Base-by-base conservation (phyloP, 148 eudicot species). In the Fagopyrum tataricum region DNA sequence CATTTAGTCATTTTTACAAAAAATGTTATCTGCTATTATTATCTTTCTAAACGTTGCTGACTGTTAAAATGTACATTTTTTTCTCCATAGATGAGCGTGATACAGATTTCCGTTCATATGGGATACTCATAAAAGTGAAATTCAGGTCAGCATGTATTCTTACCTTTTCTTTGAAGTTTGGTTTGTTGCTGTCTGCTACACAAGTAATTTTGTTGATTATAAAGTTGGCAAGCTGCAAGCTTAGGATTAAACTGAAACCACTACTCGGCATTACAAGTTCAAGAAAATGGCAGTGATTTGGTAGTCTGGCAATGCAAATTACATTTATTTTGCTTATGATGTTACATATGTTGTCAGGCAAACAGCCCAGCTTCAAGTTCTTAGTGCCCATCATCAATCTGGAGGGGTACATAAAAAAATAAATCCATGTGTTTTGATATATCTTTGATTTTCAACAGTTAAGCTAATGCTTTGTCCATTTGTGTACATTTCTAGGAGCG, bases 331-430 rank as follows among this genome's bases (percentile, higher is more conserved):
- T 18, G 2, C 6, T 20, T 55, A 6, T 31, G 8, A 0, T 23
- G 23, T 24, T 31, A 31, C 41, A 66, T 0, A 4, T 70, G 44
- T 81, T 77, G 64, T 78, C 89, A 95, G 99, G 87, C 89, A 91
- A 91, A 58, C 99, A 52, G 99, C 93, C 77, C 84, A 87, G 77
- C 99, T 95, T 76, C 97, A 95, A 79, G 99, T 91, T 73, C 88
- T 95, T 76, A 90, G 99, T 86, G 93, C 97, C 73, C 93, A 95
- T 83, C 99, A 95, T 78, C 97, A 95, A 84, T 95, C 97, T 71
- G 99, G 99, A 86, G 99, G 99, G 96, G 97, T 95, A 91, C 52
- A 20, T 59, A 66, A 56, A 42, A 17, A 20, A 39, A 43, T 39
- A 59, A 59, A 23, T 31, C 43, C 15, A 24, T 64, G 69, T 37